Conservation (phyloP, 805 yeast genomes). For the Teunomyces panamensis region DNA sequence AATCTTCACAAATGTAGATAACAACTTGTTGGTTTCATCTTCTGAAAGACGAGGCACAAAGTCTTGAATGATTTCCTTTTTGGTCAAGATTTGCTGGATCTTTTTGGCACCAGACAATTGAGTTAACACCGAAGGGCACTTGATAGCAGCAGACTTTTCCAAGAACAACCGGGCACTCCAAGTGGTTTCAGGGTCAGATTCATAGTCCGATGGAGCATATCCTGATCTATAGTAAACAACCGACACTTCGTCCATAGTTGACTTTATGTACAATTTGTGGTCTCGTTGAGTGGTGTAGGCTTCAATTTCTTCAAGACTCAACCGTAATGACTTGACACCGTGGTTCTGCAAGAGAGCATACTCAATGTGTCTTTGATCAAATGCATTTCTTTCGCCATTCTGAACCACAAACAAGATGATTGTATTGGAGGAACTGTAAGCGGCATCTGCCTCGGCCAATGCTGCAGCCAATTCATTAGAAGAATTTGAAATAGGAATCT, state of each 20-base stretch:
- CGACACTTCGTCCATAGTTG: conserved; percentile 68
- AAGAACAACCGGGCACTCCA: conserved; percentile 77
- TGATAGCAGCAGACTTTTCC: conserved; percentile 77
- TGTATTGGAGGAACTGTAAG: conserved; percentile 50
- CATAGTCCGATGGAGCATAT: conserved; percentile 81
- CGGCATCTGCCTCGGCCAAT: conserved; percentile 59
- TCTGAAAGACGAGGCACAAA: conserved; percentile 39
- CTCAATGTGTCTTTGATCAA: conserved; percentile 88
- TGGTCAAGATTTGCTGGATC: conserved; percentile 83
- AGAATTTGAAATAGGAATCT: conserved; percentile 69
- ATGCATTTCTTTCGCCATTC: conserved; percentile 80
- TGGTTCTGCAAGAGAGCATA: conserved; percentile 56
- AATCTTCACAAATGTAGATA: conserved; percentile 76
- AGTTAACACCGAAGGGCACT: conserved; percentile 86
- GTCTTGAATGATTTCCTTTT: conserved; percentile 42
- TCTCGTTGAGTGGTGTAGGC: conserved; percentile 39
- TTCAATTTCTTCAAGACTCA: conserved; percentile 61
- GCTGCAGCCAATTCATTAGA: conserved; percentile 61
- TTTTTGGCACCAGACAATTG: conserved; percentile 94
- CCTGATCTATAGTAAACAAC: conserved; percentile 91
- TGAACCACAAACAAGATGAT: conserved; percentile 78
- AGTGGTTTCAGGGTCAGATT: conserved; percentile 46
- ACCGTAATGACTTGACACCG: conserved; percentile 60
- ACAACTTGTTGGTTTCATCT: conserved; percentile 31
- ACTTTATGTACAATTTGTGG: conserved; percentile 50